Evolutionary conservation across 768 basidiomycete species (phyloP), one percentile per base, ranked within the genome.

Genomic region (Suillus weaverae): DNA sequence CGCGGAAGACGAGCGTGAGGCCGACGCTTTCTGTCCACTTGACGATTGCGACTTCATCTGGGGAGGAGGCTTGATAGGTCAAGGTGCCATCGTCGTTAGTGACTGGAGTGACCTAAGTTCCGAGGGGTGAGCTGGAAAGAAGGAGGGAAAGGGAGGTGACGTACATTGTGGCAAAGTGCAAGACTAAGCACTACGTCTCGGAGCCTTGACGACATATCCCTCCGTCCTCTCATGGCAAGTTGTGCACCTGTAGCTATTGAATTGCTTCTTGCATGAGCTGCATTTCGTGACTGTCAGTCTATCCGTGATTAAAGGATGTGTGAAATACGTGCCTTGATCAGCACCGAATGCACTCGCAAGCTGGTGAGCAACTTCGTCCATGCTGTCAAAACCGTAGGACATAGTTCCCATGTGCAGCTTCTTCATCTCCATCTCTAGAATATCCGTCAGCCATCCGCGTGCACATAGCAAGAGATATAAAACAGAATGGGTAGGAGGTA

Each of bases 371-470:
- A 99, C 94, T 73, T 99, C 97, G 70, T 99, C 97, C 97, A 99
- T 99, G n/a, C 97, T 90, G 70, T 99, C 97, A 67, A 82, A 89
- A 2, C 94, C 96, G 72, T 96, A 99, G 0, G 94, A 96, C 86
- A 98, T 94, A 1, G 97, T 99, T 5, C 97, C 97, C 91, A 99
- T 94, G 72, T 99, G 97, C 35, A 99, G 81, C 75, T 97, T 99
- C 82, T 91, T 95, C 91, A 99, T 92, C 77, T 99, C 97, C 97
- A 99, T 99, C 75, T 98, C 97, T 98, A 75, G 20, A 30, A 38
- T 32, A 10, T 20, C 33, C 13, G 11, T 57, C 36, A 50, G 39
- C 44, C 39, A 8, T 18, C 48, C 35, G 63, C 39, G 22, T 44
- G 60, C 46, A 63, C 20, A 32, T 62, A 36, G 16, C 20, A 13